Evolutionary conservation across 2,329 filamentous ascomycete species (phyloP), one percentile per base, ranked within the genome.

Genomic region (Colletotrichum sp.): DNA sequence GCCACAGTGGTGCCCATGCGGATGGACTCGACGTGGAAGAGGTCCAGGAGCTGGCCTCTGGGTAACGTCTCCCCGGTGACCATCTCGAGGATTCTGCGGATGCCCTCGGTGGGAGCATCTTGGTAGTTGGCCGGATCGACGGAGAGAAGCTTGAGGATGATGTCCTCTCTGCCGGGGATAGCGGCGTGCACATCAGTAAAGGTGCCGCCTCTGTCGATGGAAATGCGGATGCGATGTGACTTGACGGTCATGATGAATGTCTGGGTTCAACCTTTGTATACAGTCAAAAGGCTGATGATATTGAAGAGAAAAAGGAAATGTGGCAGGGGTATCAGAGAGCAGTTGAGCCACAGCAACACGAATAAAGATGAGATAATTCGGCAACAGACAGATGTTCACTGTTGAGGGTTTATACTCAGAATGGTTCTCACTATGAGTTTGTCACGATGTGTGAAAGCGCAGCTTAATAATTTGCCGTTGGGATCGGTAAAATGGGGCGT

Each of bases 1-100:
- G 94, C 94, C 3, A 95, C 94, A 1, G 94, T 95, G 1, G 94
- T 95, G n/a, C 94, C 94, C 93, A 95, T 95, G 26, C 94, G 91
- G 79, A 95, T 95, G 72, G 91, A 93, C 81, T 94, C 92, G 48
- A 87, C 82, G 13, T 82, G 79, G 1, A 80, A 81, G 2, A 85
- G 81, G 13, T 86, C 83, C 13, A 87, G 67, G 8, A 82, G 71
- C 2, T 82, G 79, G 1, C 83, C 84, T 7, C 83, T 79, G 1
- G 85, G 83, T 18, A 86, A 79, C 3, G 81, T 76, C 8, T 79
- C 79, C 5, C 80, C 80, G 2, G 82, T 81, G 8, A 82, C 83
- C 18, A 80, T 78, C 78, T 83, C 84, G 13, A 86, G 78, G 28
- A 87, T 84, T 34, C 83, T 82, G 5, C 93, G 88, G 77, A 95